Evolutionary conservation across 2,329 filamentous ascomycete species (phyloP).

Genomic region (Paraphoma chrysanthemicola): DNA sequence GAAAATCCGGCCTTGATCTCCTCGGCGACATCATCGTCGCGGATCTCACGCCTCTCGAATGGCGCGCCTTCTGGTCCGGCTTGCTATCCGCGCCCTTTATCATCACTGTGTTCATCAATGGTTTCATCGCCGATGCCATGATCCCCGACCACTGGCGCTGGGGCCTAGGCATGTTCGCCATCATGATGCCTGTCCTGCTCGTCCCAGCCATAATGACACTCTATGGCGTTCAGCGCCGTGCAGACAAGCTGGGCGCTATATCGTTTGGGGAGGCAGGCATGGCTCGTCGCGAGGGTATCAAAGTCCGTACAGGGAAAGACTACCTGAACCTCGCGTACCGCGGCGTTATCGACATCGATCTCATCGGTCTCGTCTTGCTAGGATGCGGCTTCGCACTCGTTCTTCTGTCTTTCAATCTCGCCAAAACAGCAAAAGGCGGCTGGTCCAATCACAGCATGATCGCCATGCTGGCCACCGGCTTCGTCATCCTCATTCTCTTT

Average conservation of each 20-base stretch:
- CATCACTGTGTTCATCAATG: slow-evolving; percentile 51
- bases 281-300: slow-evolving; percentile 12
- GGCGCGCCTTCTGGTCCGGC: slow-evolving; percentile 35
- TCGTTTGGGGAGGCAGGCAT: slow-evolving; percentile 18
- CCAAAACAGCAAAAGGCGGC: slow-evolving; percentile 17
- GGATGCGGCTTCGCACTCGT: slow-evolving; percentile 25
- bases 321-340: slow-evolving; percentile 24
- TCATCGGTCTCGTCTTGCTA: slow-evolving; percentile 22
- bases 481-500: slow-evolving; percentile 16
- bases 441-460: slow-evolving; percentile 25
- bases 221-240: slow-evolving; percentile 26
- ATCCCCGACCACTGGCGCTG: slow-evolving; percentile 41
- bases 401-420: slow-evolving; percentile 24
- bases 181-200: slow-evolving; percentile 28
- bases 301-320: slow-evolving; percentile 6
- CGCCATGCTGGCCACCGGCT: slow-evolving; percentile 21
- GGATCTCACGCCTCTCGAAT: slow-evolving; percentile 36
- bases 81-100: slow-evolving; percentile 42
- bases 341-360: slow-evolving; percentile 26
- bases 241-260: slow-evolving; percentile 23
- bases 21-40: slow-evolving; percentile 37
- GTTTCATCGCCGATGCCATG: slow-evolving; percentile 52
- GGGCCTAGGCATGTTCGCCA: slow-evolving; percentile 36
- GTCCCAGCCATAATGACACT: slow-evolving; percentile 35
- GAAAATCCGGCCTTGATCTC: slow-evolving; percentile 37